Evolutionary conservation across 257 asterid genomes (phyloP).

Genomic region (Nicotiana benthamiana): DNA sequence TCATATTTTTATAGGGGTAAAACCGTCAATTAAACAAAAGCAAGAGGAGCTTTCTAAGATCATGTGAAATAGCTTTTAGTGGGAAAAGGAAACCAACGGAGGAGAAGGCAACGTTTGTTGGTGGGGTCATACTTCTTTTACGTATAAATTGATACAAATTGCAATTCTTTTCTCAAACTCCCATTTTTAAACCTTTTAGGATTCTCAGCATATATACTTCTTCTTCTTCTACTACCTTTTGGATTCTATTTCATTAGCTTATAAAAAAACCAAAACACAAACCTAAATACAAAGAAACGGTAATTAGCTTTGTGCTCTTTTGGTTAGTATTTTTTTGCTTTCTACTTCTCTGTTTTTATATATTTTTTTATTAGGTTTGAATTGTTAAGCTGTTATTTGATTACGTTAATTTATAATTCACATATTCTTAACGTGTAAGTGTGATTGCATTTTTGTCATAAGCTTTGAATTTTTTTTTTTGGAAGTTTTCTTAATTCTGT

Average conservation of each 20-base stretch:
- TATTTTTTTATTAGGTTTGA: background rate
- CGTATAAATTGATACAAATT: background rate
- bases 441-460: background rate
- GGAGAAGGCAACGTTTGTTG: background rate
- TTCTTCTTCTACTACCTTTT: too few relatives aligned
- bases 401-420: background rate
- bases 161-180: background rate
- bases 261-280: background rate
- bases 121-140: background rate
- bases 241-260: background rate
- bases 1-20: background rate
- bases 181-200: background rate
- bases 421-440: constrained; percentile 3
- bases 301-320: background rate
- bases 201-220: background rate
- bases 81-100: background rate
- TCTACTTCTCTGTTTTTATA: background rate
- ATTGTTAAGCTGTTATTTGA: background rate
- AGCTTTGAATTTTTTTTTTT: background rate
- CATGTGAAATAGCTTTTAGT: background rate
- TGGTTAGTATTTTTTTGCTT: background rate
- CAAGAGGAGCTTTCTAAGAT: background rate
- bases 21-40: background rate
- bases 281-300: background rate
- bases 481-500: background rate